A percentile compares a stretch with the other conserved stretches of the same genome.
Conservation (phyloP, 2,329 filamentous ascomycete species). For the Colletotrichum abscissum region DNA sequence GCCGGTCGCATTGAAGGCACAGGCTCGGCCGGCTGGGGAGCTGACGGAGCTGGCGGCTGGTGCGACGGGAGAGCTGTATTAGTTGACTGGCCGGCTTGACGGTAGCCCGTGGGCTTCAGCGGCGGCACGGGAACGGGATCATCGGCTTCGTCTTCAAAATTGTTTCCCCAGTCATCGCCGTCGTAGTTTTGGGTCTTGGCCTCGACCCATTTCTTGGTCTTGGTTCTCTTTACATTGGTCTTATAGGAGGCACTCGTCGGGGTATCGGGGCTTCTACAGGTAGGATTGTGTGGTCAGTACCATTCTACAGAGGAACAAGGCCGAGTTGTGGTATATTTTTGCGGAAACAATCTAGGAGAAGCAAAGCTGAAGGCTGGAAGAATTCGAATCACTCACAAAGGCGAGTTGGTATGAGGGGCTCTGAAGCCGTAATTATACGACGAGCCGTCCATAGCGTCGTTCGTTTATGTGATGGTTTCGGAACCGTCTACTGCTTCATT, state of each 20-base stretch:
- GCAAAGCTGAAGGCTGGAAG: neutral
- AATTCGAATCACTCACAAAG: conserved; percentile 22
- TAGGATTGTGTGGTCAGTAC: neutral
- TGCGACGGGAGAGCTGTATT: conserved; percentile 35
- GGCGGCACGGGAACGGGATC: conserved; percentile 51
- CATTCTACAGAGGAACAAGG: neutral
- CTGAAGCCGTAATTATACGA: conserved; percentile 33
- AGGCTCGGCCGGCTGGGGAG: conserved; percentile 38
- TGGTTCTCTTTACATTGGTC: conserved; percentile 87
- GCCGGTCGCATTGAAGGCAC: conserved; percentile 41
- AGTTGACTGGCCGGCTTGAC: conserved; percentile 47
- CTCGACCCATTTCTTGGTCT: conserved; percentile 95
- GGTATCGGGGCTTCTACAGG: conserved; percentile 33
- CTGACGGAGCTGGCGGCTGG: conserved; percentile 24
- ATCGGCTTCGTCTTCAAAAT: conserved; percentile 64
- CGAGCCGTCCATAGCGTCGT: conserved; percentile 30
- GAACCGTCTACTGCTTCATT: conserved; percentile 20
- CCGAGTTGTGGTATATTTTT: neutral
- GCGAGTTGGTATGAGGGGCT: conserved; percentile 26
- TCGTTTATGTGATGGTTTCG: conserved; percentile 7
- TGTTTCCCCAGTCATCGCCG: conserved; percentile 91
- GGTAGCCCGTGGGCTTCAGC: conserved; percentile 31
- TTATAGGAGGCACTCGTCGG: conserved; percentile 66
- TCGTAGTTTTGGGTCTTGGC: conserved; percentile 89
- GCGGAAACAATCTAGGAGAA: neutral